Evolutionary conservation across 2,329 filamentous ascomycete genomes (phyloP), one percentile per base, ranked within the genome.

Genomic region (Madurella fahalii): DNA sequence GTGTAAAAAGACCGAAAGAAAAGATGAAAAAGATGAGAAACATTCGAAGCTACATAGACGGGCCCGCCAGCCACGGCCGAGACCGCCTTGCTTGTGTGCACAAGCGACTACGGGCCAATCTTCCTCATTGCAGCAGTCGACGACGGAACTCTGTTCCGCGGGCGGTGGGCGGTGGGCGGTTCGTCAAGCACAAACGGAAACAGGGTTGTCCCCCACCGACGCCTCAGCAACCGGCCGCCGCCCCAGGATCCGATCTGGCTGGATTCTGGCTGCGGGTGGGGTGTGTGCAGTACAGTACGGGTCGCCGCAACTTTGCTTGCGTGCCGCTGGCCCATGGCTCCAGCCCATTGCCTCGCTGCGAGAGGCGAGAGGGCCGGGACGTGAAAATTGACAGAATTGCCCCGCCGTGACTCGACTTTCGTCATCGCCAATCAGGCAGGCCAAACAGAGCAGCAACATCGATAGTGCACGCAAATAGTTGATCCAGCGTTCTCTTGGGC

Each of bases 41-140:
- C 20, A 44, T 32, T 37, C 4, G 20, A 40, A 52, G 57, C 50
- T 43, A 55, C 53, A 55, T 53, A 54, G 42, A 20, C 46, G 25
- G 50, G 47, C 34, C 4, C 11, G 61, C 63, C 63, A 68, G 65
- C 66, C 67, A 68, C 60, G 63, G 64, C 65, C 66, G 65, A 64
- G 69, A 66, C 69, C 66, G 64, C 61, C 52, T 58, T 52, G 54
- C 52, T 56, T 60, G 59, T 64, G 60, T 52, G 57, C 31, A 52
- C 50, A 53, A 61, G 57, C 57, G 60, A 58, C 60, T 63, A 57
- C 52, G 50, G 63, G 61, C 65, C 65, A 64, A 50, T 59, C 13
- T 57, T 56, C 52, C 56, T 48, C 54, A 54, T 37, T 30, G 40
- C 32, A 40, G 51, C 45, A 50, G 15, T 18, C 31, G 47, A 51